phyloP scores from a whole-genome alignment of 768 basidiomycete genomes.

The Tricholoma sp. region DNA sequence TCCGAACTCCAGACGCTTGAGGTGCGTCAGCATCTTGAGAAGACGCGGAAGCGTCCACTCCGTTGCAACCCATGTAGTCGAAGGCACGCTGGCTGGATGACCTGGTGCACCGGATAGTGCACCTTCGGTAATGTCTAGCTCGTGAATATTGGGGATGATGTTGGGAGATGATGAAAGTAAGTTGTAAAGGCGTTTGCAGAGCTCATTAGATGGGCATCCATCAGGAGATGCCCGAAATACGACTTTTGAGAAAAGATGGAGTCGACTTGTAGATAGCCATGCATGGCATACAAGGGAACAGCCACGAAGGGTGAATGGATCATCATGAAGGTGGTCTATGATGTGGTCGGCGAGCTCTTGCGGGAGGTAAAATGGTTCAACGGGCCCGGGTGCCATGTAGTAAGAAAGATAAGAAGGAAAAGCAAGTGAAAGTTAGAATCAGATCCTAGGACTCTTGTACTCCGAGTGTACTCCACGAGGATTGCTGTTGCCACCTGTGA shows the following conservation, averaged over 20 bases:
- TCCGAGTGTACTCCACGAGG: not conserved
- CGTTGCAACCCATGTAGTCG: conserved; percentile 34
- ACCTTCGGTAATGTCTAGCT: conserved; percentile 36
- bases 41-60: conserved; percentile 32
- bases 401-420: not conserved
- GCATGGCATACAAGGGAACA: conserved; percentile 34
- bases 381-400: not conserved
- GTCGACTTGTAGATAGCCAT: conserved; percentile 35
- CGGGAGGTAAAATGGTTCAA: conserved; percentile 22
- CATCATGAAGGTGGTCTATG: conserved; percentile 38
- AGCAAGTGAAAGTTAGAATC: not conserved
- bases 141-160: conserved; percentile 29
- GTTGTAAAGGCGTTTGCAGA: conserved; percentile 31
- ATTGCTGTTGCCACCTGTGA: not conserved
- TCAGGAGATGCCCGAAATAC: conserved; percentile 23
- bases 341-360: conserved; percentile 45
- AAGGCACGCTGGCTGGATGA: conserved; percentile 21
- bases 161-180: conserved; percentile 27
- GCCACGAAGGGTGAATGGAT: conserved; percentile 21
- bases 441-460: not conserved
- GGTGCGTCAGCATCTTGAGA: conserved; percentile 30
- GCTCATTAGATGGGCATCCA: conserved; percentile 20
- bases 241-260: conserved; percentile 36
- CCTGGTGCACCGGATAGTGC: conserved; percentile 23
- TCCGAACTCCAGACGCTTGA: conserved; percentile 32